Conservation (phyloP, 2,329 filamentous ascomycete genomes). For the Aspergillus texensis region DNA sequence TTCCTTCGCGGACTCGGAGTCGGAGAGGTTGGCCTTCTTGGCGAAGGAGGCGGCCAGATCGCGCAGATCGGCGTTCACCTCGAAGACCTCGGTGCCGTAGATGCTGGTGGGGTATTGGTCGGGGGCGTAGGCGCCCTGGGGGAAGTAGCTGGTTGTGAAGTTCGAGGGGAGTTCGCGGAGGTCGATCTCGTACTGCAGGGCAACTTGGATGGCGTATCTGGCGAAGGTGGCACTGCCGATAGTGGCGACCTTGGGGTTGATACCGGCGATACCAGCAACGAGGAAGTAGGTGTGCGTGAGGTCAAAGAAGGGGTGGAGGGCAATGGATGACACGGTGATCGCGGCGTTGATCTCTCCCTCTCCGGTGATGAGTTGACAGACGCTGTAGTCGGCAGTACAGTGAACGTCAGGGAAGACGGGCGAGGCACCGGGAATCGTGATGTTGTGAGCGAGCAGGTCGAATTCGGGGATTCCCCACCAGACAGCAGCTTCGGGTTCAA, state of each 20-base stretch:
- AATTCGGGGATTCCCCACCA: slow-evolving; percentile 63
- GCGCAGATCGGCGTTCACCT: slow-evolving; percentile 63
- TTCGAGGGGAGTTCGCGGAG: slow-evolving; percentile 66
- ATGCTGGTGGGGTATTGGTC: slow-evolving; percentile 59
- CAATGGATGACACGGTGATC: slow-evolving; percentile 63
- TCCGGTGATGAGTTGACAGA: slow-evolving; percentile 72
- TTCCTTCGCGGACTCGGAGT: slow-evolving; percentile 50
- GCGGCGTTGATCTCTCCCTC: slow-evolving; percentile 77
- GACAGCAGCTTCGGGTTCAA: slow-evolving; percentile 61
- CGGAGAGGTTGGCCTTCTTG: slow-evolving; percentile 54
- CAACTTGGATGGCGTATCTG: slow-evolving; percentile 72
- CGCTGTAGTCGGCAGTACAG: slow-evolving; percentile 61
- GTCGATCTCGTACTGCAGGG: slow-evolving; percentile 76
- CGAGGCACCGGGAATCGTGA: slow-evolving; percentile 65
- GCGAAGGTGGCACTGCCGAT: slow-evolving; percentile 68
- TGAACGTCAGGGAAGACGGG: slow-evolving; percentile 66
- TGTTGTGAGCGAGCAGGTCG: slow-evolving; percentile 59
- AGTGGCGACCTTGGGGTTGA: slow-evolving; percentile 69
- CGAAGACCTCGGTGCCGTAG: slow-evolving; percentile 72
- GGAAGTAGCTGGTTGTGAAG: slow-evolving; percentile 69
- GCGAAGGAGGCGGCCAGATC: slow-evolving; percentile 57
- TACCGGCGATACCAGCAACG: slow-evolving; percentile 72
- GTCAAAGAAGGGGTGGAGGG: slow-evolving; percentile 65
- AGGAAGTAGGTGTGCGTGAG: slow-evolving; percentile 71
- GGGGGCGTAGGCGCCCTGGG: slow-evolving; percentile 61